Evolutionary conservation across 331 rosid species (phyloP).

Genomic region (Spiraea crenata): DNA sequence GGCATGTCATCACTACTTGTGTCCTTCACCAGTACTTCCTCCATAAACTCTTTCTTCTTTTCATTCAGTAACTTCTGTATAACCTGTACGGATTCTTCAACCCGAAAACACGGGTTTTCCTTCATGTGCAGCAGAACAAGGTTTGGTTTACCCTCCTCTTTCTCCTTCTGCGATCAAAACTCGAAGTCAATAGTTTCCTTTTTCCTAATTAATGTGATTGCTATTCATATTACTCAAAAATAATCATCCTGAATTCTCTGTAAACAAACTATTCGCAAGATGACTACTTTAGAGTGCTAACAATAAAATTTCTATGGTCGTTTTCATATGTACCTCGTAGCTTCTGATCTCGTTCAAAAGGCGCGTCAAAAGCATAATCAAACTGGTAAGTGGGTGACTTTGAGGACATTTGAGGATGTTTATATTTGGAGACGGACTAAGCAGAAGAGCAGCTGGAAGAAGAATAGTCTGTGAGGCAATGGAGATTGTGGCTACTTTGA

Average conservation of each 20-base stretch:
- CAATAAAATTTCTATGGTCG: too few species aligned
- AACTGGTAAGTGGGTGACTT: slow-evolving; percentile 1
- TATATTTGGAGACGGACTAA: slow-evolving; percentile 4
- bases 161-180: slow-evolving; percentile 13
- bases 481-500: slow-evolving; percentile 13
- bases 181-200: too few species aligned
- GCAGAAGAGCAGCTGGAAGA: slow-evolving; percentile 26
- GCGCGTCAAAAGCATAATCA: slow-evolving; percentile 16
- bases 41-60: slow-evolving; percentile 20
- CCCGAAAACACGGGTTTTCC: slow-evolving; percentile 15
- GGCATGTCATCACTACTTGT: slow-evolving; percentile 6
- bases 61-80: slow-evolving; percentile 14
- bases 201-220: too few species aligned
- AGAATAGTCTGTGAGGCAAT: slow-evolving; percentile 19
- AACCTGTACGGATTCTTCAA: slow-evolving; percentile 12
- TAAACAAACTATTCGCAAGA: too few species aligned
- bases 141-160: slow-evolving; percentile 25
- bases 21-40: slow-evolving; percentile 16
- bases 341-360: slow-evolving; percentile 20
- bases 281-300: too few species aligned
- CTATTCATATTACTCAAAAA: too few species aligned
- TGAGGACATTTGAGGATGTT: slow-evolving; percentile 12
- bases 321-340: slow-evolving; percentile 8
- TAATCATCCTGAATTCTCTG: too few species aligned
- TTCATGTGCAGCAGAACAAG: slow-evolving; percentile 21